Percentiles rank a stretch among this genome's conserved stretches.
phyloP scores from a whole-genome alignment of 2,329 filamentous ascomycete species.

The Colletotrichum caudatum region DNA sequence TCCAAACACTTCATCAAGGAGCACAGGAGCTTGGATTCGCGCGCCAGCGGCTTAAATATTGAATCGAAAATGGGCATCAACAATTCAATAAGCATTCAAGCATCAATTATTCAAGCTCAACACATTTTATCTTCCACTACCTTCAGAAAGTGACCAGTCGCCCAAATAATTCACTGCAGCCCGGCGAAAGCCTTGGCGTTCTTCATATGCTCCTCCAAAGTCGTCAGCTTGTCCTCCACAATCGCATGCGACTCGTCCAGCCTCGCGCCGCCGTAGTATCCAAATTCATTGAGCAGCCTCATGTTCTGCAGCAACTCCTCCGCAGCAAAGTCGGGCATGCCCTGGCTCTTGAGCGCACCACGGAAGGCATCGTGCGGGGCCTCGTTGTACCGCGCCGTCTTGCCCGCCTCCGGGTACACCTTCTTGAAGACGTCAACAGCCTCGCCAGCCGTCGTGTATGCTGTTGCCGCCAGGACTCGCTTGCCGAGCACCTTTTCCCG shows the following conservation, averaged over 20 bases:
- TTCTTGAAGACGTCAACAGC: constrained; percentile 48
- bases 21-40: background rate
- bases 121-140: background rate
- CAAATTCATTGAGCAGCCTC: constrained; percentile 55
- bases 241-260: constrained; percentile 50
- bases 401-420: constrained; percentile 52
- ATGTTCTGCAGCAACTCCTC: constrained; percentile 58
- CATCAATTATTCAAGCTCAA: background rate
- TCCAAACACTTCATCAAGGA: background rate
- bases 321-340: constrained; percentile 45
- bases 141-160: background rate
- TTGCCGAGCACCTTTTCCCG: constrained; percentile 47
- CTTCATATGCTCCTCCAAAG: constrained; percentile 55
- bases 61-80: background rate
- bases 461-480: constrained; percentile 52
- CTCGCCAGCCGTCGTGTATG: constrained; percentile 51
- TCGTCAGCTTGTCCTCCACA: constrained; percentile 52
- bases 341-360: constrained; percentile 47
- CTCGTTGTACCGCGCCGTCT: constrained; percentile 48
- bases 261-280: constrained; percentile 54
- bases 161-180: constrained; percentile 48
- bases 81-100: too few species aligned
- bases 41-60: background rate
- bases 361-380: constrained; percentile 53
- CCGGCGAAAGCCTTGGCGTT: constrained; percentile 50